Conservation (phyloP, 2,329 filamentous ascomycete species). For the Aureobasidium sp. region DNA sequence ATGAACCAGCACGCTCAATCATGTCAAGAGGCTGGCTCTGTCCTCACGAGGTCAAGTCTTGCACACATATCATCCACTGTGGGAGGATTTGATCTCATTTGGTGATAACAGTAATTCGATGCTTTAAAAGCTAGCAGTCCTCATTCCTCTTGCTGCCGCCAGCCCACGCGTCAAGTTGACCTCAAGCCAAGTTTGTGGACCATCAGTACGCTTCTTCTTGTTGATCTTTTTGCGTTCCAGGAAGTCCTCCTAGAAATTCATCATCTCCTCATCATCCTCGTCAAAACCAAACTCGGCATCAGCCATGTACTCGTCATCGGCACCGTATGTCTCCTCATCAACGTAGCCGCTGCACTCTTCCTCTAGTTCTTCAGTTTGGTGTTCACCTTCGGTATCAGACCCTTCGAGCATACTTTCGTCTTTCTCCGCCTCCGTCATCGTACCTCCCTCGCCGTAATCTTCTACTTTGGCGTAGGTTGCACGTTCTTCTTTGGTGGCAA, state of each 20-base stretch:
- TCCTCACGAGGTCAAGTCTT: too few relatives aligned
- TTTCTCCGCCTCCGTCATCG: not conserved
- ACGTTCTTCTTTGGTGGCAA: not conserved
- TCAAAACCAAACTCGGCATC: not conserved
- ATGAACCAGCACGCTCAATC: not conserved
- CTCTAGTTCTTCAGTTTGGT: not conserved
- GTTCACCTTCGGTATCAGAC: not conserved
- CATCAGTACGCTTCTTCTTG: not conserved
- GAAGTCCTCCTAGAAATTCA: not conserved
- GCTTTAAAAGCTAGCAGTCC: not conserved
- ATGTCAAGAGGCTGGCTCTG: not conserved
- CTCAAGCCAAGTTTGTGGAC: not conserved
- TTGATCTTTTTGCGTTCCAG: not conserved
- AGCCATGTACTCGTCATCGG: not conserved
- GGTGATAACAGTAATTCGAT: too few relatives aligned
- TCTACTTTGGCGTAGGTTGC: not conserved
- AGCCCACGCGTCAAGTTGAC: not conserved
- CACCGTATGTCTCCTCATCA: not conserved
- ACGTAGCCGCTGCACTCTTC: slow-evolving; percentile 2
- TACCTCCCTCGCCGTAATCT: slow-evolving; percentile 3
- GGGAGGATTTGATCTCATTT: not conserved
- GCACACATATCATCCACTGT: not conserved
- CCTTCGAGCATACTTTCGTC: not conserved
- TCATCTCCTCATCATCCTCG: not conserved
- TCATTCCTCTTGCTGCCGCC: not conserved